Evolutionary conservation across 495 filamentous ascomycete genomes (phyloP), one percentile per base, ranked within the genome.

Genomic region (Penicillium steckii): DNA sequence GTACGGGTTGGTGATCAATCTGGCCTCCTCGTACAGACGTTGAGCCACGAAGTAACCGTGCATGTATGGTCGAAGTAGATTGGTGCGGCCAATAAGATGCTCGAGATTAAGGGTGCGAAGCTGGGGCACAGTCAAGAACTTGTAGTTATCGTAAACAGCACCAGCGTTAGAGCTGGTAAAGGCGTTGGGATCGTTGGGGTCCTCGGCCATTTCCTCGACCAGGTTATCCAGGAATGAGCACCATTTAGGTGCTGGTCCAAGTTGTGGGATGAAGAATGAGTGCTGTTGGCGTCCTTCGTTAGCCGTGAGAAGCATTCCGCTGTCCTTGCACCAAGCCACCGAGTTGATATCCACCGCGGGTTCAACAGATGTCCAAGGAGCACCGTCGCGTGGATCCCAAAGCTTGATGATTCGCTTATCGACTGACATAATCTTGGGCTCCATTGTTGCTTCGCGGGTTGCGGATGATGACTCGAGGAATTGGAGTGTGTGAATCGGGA

Each of bases 361-460:
- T 62, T 97, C 93, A 35, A 97, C 89, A 1, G 91, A 95, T 0
- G 92, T 96, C 91, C 92, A 99, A 2, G 91, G 87, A 15, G 79
- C 81, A 37, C 92, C 91, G 50, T 85, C 83, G 17, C 82, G 75
- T 23, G 88, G 81, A 48, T 97, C 89, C 89, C 91, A 97, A 24
- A 99, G 82, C 71, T 99, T 99, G 74, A 99, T 96, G 55, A 96
- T 95, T 52, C 90, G 79, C 69, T 95, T 97, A 67, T 97, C 95
- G 9, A 90, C 80, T 1, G 91, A 93, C 30, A 99, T 74, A 43
- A 99, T 84, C 69, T 96, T 97, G 24, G 90, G 87, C 47, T 92
- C 89, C 46, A 81, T 61, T 21, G 72, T 80, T 56, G 79, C 76
- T 23, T 77, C 71, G 1, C 85, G 82, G 38, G 78, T 77, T n/a